Evolutionary conservation across 1,284 basidiomycete species (phyloP), one percentile per base, ranked within the genome.

Genomic region (Hortiboletus rubellus): DNA sequence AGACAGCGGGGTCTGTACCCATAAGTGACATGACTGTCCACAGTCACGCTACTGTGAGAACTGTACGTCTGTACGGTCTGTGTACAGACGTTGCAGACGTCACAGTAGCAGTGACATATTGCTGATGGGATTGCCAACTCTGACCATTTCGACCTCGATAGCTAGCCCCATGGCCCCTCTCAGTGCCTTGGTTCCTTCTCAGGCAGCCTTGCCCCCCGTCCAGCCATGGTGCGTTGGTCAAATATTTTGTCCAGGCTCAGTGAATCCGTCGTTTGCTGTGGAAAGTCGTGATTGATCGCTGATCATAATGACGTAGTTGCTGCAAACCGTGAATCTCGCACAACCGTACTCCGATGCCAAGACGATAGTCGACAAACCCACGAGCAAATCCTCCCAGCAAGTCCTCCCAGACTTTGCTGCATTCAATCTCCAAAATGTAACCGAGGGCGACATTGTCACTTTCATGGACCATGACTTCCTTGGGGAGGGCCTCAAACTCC

Each of bases 361-460:
- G 75, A 94, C 91, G 0, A 91, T 97, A 70, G 89, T 91, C 15
- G 94, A 97, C 79, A 96, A 93, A 78, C 94, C 92, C 1, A 95
- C 93, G 0, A 79, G 76, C 65, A 82, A 84, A 62, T 73, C 81
- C 1, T 71, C 87, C 7, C 82, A 86, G 60, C 76, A 81, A 52
- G 91, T 94, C 8, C 76, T 93, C 42, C 73, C 81, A 0, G 89
- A 89, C 57, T 96, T 94, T 72, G 71, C 77, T 33, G 77, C 81
- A 31, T 79, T 92, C 63, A 76, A 66, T 61, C 72, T 69, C 49
- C 70, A 72, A 6, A 77, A 65, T 40, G 63, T 77, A 31, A 88
- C 86, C 0, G 84, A 83, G 57, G 83, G 82, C 6, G 71, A 78
- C 36, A 79, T 94, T 52, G 79, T 87, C 46, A 74, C 77, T 30